Evolutionary conservation across 2,329 filamentous ascomycete species (phyloP), one percentile per base, ranked within the genome.

Genomic region (Ceratocystis huliohia): DNA sequence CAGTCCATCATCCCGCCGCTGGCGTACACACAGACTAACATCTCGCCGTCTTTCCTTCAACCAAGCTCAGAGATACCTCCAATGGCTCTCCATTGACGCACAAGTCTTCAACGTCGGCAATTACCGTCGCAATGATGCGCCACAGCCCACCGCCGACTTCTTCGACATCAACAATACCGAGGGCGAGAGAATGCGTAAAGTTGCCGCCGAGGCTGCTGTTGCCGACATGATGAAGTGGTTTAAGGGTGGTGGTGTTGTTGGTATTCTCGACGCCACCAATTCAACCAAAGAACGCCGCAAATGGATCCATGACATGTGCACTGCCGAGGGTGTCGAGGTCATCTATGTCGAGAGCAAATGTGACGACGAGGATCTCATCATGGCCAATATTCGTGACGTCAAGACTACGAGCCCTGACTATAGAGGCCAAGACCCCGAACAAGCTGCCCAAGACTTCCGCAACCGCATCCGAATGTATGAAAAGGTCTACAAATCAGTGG

Each of bases 351-450:
- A 99, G 79, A 96, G 90, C 71, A 95, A 94, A 74, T 99, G 94
- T 75, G 93, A 99, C 73, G 88, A 96, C 71, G 92, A 97, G 75
- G 88, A 93, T 57, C 80, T 97, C 70, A 96, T 99, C 78, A 96
- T 96, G 91, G 89, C 87, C 80, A 99, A 99, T 76, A 96, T 99
- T 70, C 85, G 92, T 70, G 92, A 96, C 74, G 94, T 99, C 73
- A 99, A 99, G 81, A 93, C 91, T 1, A 96, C 91, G 30, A 96
- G 90, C 66, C 94, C 94, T 1, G 94, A 99, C 77, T 99, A 99
- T 75, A 80, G 86, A 67, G 94, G 92, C 66, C 91, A 96, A 75
- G 94, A 99, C 74, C 94, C 94, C 1, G 94, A 99, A 75, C 81
- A 84, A 68, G 94, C 94, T 2, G 94, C 92, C 10, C 82, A 86